These are phyloP conservation scores for Protomyces lactucae-debilis DNA, from an alignment of 1,139 yeast genomes.

Conservation along the genomic window DNA sequence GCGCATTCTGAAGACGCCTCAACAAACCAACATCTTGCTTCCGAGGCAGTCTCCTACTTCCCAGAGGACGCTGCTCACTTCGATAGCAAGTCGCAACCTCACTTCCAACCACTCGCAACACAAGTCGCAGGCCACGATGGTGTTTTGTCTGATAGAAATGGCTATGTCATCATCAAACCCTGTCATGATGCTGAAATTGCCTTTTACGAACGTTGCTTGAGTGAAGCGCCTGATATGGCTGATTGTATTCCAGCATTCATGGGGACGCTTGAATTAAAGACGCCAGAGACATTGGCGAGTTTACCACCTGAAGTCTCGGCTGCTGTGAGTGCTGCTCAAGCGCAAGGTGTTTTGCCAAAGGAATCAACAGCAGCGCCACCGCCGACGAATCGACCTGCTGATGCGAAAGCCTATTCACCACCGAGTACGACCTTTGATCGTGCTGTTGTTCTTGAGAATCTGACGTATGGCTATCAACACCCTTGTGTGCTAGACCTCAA, in stretches of 20 bases:
- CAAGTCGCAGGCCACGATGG: constrained; percentile 93
- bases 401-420: constrained; percentile 14
- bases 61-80: constrained; percentile 16
- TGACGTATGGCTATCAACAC: constrained; percentile 53
- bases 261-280: constrained; percentile 24
- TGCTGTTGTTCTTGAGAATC: constrained; percentile 66
- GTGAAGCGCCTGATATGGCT: constrained; percentile 23
- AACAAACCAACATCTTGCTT: not conserved
- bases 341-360: not conserved
- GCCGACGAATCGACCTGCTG: not conserved
- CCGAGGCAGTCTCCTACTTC: constrained; percentile 6
- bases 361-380: not conserved
- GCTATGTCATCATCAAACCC: constrained; percentile 67
- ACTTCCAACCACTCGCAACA: constrained; percentile 9
- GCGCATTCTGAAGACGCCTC: not conserved
- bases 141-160: constrained; percentile 55
- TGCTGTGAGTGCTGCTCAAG: constrained; percentile 4
- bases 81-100: constrained; percentile 5
- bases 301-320: constrained; percentile 22
- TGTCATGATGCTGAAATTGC: constrained; percentile 60
- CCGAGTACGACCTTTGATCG: constrained; percentile 13
- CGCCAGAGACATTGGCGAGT: constrained; percentile 21
- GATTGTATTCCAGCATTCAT: constrained; percentile 29
- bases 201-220: constrained; percentile 51
- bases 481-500: constrained; percentile 83